Evolutionary conservation across 441 rosid genomes (phyloP).

Genomic region (Codiaeum variegatum): DNA sequence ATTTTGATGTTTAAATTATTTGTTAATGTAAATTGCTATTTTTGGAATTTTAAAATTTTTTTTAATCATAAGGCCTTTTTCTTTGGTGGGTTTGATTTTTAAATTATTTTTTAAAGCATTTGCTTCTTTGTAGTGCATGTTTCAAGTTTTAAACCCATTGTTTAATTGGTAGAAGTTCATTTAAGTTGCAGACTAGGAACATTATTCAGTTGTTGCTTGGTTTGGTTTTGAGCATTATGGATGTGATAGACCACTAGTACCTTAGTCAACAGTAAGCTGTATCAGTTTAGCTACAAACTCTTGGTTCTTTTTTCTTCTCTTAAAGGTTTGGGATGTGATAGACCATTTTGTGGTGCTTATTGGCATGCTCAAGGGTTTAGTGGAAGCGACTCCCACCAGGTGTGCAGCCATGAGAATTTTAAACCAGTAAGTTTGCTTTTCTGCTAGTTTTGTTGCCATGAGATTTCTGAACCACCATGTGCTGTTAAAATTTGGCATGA

Average conservation of each 20-base stretch:
- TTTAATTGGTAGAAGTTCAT: neutral
- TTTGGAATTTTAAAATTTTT: no score
- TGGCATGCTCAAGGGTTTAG: slow-evolving; percentile 59
- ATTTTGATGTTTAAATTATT: neutral
- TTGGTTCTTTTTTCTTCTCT: slow-evolving; percentile 15
- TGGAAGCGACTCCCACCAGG: slow-evolving; percentile 32
- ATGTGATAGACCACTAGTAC: neutral
- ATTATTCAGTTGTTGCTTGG: neutral
- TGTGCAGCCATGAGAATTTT: slow-evolving; percentile 59
- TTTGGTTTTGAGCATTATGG: neutral
- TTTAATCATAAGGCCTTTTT: no score
- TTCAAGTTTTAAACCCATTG: slow-evolving; percentile 5
- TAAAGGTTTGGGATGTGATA: slow-evolving; percentile 84
- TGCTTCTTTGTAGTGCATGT: neutral
- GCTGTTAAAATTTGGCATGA: neutral
- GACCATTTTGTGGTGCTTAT: slow-evolving; percentile 80
- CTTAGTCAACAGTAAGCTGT: neutral
- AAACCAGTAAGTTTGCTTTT: slow-evolving; percentile 45
- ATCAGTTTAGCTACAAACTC: neutral
- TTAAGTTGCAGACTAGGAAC: slow-evolving; percentile 1
- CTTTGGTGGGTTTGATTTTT: neutral
- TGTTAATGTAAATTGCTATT: neutral
- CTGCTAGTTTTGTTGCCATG: slow-evolving; percentile 7
- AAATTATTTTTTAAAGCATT: neutral
- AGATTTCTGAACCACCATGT: neutral